Evolutionary conservation across 2,329 filamentous ascomycete species (phyloP).

Genomic region (Lecanicillium sp.): DNA sequence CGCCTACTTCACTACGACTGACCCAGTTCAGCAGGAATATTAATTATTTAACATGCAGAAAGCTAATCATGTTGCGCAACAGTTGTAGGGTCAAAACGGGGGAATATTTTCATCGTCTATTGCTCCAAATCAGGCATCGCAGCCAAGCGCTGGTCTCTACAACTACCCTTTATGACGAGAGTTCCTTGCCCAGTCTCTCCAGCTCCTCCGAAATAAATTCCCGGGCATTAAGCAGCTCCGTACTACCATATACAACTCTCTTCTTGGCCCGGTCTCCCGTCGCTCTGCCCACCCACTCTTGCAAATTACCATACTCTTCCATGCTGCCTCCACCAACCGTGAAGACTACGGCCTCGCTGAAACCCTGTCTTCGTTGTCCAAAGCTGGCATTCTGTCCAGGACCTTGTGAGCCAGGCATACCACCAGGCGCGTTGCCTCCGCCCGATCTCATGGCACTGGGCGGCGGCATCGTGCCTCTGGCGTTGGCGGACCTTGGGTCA

Average conservation of each 20-base stretch:
- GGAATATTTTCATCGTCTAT: too few species aligned
- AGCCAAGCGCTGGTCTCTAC: too few species aligned
- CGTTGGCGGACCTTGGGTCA: slow-evolving; percentile 87
- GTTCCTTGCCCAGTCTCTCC: slow-evolving; percentile 53
- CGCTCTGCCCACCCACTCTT: slow-evolving; percentile 87
- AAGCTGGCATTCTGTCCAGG: slow-evolving; percentile 74
- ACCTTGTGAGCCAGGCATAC: slow-evolving; percentile 39
- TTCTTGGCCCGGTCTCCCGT: slow-evolving; percentile 58
- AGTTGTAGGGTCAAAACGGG: too few species aligned
- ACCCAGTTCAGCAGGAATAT: too few species aligned
- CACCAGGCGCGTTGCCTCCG: slow-evolving; percentile 34
- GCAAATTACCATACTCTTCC: slow-evolving; percentile 96
- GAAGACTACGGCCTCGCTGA: slow-evolving; percentile 87
- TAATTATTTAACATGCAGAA: too few species aligned
- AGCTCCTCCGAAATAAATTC: slow-evolving; percentile 59
- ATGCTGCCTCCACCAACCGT: slow-evolving; percentile 94
- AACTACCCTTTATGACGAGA: slow-evolving; percentile 25
- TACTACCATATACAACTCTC: slow-evolving; percentile 90
- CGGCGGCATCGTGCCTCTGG: slow-evolving; percentile 82
- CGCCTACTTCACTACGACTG: too few species aligned
- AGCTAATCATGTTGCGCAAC: too few species aligned
- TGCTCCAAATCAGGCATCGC: too few species aligned
- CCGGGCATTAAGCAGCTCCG: slow-evolving; percentile 64
- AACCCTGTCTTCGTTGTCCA: slow-evolving; percentile 82
- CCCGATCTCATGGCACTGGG: slow-evolving; percentile 51